phyloP scores from a whole-genome alignment of 139 green algal species.

The Desmodesmus armatus region DNA sequence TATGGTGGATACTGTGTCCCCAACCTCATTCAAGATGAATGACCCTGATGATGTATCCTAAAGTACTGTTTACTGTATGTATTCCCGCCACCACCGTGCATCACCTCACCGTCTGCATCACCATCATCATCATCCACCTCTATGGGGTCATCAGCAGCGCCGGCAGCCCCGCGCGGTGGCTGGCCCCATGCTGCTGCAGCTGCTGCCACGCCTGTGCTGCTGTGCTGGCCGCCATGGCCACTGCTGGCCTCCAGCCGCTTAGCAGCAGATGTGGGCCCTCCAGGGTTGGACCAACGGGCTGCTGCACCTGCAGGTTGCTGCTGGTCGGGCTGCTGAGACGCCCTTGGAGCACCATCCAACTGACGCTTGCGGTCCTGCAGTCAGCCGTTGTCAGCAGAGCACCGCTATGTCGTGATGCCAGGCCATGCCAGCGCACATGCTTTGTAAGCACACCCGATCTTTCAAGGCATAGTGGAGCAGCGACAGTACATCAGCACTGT shows the following conservation, averaged over 20 bases:
- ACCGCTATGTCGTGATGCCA: not conserved
- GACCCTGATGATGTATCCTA: not conserved
- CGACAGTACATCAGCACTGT: not conserved
- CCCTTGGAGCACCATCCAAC: conserved; percentile 11
- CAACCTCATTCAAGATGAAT: not conserved
- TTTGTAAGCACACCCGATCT: no score
- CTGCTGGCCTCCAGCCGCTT: not conserved
- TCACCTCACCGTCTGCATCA: not conserved
- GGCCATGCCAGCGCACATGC: no score
- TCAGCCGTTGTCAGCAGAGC: not conserved
- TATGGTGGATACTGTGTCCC: not conserved
- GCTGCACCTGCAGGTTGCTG: conserved; percentile 1
- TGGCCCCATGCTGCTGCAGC: not conserved
- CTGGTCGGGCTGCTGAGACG: not conserved
- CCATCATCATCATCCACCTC: conserved; percentile 22
- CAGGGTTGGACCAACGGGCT: not conserved
- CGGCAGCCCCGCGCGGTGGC: no score
- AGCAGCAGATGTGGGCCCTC: not conserved
- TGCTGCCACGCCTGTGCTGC: not conserved
- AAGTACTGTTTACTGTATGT: no score
- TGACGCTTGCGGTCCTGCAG: conserved; percentile 43
- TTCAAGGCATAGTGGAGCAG: not conserved
- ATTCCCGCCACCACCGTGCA: not conserved
- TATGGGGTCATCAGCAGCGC: conserved; percentile 12
- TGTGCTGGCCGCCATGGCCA: not conserved